Conservation (phyloP, 306 rosid genomes). For the Lablab purpureus region DNA sequence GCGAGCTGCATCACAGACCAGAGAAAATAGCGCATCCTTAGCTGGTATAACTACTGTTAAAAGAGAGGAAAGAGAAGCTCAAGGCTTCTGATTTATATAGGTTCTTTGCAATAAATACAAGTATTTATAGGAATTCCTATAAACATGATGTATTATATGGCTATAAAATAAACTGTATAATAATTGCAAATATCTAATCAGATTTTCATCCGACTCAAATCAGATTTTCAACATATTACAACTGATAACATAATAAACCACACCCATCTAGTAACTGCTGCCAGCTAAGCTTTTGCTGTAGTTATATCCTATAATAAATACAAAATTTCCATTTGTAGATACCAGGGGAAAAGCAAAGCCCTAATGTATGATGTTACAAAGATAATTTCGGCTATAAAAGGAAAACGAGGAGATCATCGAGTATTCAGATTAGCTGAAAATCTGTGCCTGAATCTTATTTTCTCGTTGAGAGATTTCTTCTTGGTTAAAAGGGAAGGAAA, state of each 20-base stretch:
- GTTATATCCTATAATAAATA: neutral
- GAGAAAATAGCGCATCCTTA: neutral
- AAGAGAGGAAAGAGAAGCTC: neutral
- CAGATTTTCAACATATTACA: neutral
- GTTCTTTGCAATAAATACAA: neutral
- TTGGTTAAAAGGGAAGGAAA: slow-evolving; percentile 94
- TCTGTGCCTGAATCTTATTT: slow-evolving; percentile 92
- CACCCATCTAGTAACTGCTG: neutral
- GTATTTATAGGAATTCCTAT: neutral
- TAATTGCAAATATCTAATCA: neutral
- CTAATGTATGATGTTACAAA: slow-evolving; percentile 98
- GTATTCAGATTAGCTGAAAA: slow-evolving; percentile 96
- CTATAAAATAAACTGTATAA: neutral
- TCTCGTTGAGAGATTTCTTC: slow-evolving; percentile 94
- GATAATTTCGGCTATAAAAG: slow-evolving; percentile 85
- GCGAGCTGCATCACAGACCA: neutral
- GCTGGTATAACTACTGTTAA: neutral
- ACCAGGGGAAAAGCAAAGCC: slow-evolving; percentile 92
- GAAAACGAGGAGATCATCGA: slow-evolving; percentile 95
- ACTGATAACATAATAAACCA: neutral
- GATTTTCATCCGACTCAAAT: neutral
- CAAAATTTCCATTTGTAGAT: slow-evolving; percentile 60
- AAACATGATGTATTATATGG: neutral
- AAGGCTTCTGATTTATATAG: neutral
- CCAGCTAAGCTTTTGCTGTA: neutral